phyloP scores from a whole-genome alignment of 1,284 basidiomycete species.

The Microbotryum scabiosae region DNA sequence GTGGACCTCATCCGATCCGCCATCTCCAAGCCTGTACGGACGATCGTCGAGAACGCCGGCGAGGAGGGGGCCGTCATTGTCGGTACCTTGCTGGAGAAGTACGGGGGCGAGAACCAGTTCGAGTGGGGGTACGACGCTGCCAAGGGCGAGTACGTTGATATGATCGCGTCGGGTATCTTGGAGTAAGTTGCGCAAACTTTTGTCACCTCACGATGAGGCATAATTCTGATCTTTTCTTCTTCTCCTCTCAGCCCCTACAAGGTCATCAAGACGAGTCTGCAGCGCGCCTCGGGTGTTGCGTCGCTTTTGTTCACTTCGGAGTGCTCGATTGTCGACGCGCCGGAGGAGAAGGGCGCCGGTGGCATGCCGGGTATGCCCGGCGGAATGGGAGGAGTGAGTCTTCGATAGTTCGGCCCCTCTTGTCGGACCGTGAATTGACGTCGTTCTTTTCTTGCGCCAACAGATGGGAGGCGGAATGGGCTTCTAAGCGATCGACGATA shows the following conservation, averaged over 20 bases:
- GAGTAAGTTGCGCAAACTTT: conserved; percentile 37
- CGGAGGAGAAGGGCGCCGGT: conserved; percentile 66
- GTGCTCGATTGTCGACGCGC: conserved; percentile 75
- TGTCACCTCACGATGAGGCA: neutral
- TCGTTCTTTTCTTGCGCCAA: neutral
- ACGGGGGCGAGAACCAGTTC: conserved; percentile 56
- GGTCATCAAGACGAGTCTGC: conserved; percentile 79
- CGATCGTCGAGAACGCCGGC: conserved; percentile 89
- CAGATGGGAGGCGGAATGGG: conserved; percentile 31
- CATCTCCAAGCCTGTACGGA: conserved; percentile 65
- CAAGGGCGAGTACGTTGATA: conserved; percentile 85
- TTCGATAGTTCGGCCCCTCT: neutral
- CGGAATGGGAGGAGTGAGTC: conserved; percentile 44
- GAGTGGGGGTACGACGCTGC: conserved; percentile 80
- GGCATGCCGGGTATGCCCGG: conserved; percentile 38
- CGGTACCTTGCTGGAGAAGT: conserved; percentile 66
- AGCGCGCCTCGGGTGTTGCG: conserved; percentile 56
- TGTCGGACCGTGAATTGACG: neutral
- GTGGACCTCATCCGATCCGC: conserved; percentile 88
- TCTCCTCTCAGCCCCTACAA: conserved; percentile 58
- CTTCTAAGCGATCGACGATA: conserved; percentile 18
- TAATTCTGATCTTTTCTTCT: neutral
- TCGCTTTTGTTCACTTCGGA: conserved; percentile 85
- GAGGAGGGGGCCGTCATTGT: conserved; percentile 92
- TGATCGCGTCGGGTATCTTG: conserved; percentile 88